These are phyloP conservation scores for Candida yuanshanica DNA, from an alignment of 805 yeast species.

Conservation along the genomic window DNA sequence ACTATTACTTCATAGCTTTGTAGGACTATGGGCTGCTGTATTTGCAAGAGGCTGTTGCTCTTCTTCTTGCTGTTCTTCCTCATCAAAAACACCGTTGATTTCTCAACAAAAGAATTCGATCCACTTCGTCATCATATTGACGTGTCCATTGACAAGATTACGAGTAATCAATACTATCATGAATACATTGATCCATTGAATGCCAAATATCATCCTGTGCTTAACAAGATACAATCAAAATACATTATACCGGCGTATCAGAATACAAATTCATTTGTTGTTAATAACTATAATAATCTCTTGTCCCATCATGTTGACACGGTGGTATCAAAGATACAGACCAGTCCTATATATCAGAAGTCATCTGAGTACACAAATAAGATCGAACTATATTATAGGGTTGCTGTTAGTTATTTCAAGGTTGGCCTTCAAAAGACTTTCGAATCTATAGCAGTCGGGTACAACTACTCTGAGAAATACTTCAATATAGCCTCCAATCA, in stretches of 20 bases:
- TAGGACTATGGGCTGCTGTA: constrained; percentile 1
- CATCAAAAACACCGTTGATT: constrained; percentile 17
- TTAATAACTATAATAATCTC: constrained; percentile 10
- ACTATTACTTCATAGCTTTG: too few relatives aligned
- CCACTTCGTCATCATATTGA: constrained; percentile 17
- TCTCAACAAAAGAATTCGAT: constrained; percentile 17
- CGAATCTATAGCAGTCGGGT: not conserved
- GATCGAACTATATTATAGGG: not conserved
- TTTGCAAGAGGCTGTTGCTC: constrained; percentile 11
- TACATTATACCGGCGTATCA: constrained; percentile 10
- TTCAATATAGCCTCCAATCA: not conserved
- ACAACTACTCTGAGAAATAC: not conserved
- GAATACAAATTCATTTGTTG: constrained; percentile 1
- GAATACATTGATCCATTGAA: constrained; percentile 17
- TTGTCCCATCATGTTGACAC: constrained; percentile 11
- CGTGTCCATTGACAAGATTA: constrained; percentile 2
- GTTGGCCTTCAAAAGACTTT: not conserved
- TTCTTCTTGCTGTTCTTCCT: constrained; percentile 10
- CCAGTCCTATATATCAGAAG: constrained; percentile 6
- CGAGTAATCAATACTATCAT: constrained; percentile 12
- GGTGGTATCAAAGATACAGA: constrained; percentile 2
- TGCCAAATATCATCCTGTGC: constrained; percentile 8
- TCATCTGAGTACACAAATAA: not conserved
- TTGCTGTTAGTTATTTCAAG: not conserved
- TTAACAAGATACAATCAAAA: constrained; percentile 1